Percentiles rank a stretch among this genome's conserved stretches.
phyloP scores from a whole-genome alignment of 2,329 filamentous ascomycete genomes.

The Aspergillus tubingensis region DNA sequence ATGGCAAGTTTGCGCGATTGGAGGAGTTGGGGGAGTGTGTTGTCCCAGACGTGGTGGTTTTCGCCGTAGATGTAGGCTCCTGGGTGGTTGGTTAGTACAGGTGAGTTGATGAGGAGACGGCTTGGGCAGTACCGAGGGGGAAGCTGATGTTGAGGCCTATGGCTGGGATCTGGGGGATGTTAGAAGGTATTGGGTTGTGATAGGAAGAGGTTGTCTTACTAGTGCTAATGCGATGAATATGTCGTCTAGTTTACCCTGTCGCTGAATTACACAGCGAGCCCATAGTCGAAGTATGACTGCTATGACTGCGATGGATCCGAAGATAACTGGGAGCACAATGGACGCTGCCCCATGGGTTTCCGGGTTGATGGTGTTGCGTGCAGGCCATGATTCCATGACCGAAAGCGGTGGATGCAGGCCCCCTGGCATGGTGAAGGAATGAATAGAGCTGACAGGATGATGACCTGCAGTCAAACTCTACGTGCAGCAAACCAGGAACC shows the following conservation, averaged over 20 bases:
- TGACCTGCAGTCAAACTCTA: background rate
- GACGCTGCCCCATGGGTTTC: slow-evolving; percentile 7
- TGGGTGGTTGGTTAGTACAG: background rate
- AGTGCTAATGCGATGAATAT: slow-evolving; percentile 5
- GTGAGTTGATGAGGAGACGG: background rate
- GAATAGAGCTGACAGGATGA: background rate
- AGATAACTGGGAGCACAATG: background rate
- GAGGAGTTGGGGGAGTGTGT: background rate
- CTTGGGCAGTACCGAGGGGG: background rate
- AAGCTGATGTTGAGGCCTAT: background rate
- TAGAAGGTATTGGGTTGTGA: background rate
- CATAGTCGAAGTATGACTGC: slow-evolving; percentile 2
- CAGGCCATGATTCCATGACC: slow-evolving; percentile 11
- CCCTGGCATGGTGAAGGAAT: slow-evolving; percentile 2
- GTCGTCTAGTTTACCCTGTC: background rate
- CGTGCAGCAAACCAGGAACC: too few species aligned
- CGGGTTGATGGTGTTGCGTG: slow-evolving; percentile 7
- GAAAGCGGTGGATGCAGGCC: slow-evolving; percentile 8
- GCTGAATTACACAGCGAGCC: slow-evolving; percentile 6
- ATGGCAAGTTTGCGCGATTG: slow-evolving; percentile 6
- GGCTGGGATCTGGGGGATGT: background rate
- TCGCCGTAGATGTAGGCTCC: slow-evolving; percentile 7
- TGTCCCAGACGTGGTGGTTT: slow-evolving; percentile 14
- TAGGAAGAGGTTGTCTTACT: background rate
- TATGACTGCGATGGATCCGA: background rate